Evolutionary conservation across 2,329 filamentous ascomycete species (phyloP), one percentile per base, ranked within the genome.

Genomic region (Xylaria sp.): DNA sequence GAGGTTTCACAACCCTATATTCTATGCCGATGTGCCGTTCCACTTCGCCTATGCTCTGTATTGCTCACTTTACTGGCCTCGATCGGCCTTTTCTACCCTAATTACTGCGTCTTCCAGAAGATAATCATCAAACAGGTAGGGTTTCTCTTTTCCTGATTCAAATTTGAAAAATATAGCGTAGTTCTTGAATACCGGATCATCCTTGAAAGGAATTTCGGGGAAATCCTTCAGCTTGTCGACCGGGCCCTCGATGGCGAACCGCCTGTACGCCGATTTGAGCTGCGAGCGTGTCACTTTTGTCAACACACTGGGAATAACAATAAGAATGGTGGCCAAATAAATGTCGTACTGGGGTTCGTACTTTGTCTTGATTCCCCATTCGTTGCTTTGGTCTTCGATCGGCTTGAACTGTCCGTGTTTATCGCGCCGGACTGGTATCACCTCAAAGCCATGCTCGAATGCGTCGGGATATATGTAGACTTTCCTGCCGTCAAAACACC

Each of bases 301-400:
- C 33, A 61, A n/a, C 15, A n/a, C 31, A 4, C 5, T 4, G 2
- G 59, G 59, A 2, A 61, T 25, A 14, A n/a, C 17, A 17, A 61
- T 57, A 3, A 57, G 23, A 23, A 61, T 33, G 8, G 47, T 40
- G 7, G 33, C 14, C n/a, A 61, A n/a, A 5, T 61, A 61, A 1
- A n/a, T 47, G 33, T 35, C n/a, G 47, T 46, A 31, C 1, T 35
- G 17, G 9, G 38, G 38, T 12, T 57, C 14, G 25, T 61, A 61
- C 6, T 28, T 11, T 17, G 53, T 57, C 53, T 53, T 52, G 53
- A 61, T 25, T 12, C 59, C 59, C 53, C 59, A 61, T 38, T 40
- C 4, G 14, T 15, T 7, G 3, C 17, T 14, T 23, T 1, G 3
- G 33, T 40, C 33, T 15, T 38, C 23, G 21, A 61, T 46, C 9